phyloP scores from a whole-genome alignment of 2,329 filamentous ascomycete species.

The Botrytis galanthina region DNA sequence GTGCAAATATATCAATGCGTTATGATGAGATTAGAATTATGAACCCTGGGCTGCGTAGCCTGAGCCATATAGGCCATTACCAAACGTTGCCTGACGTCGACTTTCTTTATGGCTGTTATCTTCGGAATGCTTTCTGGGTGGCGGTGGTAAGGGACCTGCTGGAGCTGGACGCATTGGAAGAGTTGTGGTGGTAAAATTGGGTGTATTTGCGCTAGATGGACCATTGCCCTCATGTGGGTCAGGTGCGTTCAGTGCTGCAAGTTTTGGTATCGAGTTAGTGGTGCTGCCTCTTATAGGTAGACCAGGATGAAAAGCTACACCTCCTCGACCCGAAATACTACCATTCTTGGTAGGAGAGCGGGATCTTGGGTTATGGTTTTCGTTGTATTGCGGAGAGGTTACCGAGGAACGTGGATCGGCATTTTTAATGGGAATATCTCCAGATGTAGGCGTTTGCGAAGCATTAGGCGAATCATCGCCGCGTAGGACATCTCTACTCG shows the following conservation, averaged over 20 bases:
- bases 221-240: conserved; percentile 38
- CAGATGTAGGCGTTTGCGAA: conserved; percentile 63
- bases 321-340: conserved; percentile 47
- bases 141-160: conserved; percentile 57
- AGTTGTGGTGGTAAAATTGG: conserved; percentile 49
- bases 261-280: conserved; percentile 53
- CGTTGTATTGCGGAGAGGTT: conserved; percentile 45
- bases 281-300: conserved; percentile 52
- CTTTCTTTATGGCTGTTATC: conserved; percentile 43
- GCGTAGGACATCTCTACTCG: conserved; percentile 72
- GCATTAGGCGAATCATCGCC: conserved; percentile 40
- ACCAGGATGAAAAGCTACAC: conserved; percentile 43
- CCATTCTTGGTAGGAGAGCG: conserved; percentile 42
- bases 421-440: conserved; percentile 67
- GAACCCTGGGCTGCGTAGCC: conserved; percentile 15
- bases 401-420: conserved; percentile 46
- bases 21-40: conserved; percentile 1
- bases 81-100: conserved; percentile 54
- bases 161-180: conserved; percentile 63
- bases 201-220: conserved; percentile 46
- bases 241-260: conserved; percentile 41
- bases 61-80: conserved; percentile 38
- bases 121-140: conserved; percentile 55
- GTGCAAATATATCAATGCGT: conserved; percentile 6
- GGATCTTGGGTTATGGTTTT: conserved; percentile 37